Evolutionary conservation across 169 alveolate genomes (phyloP).

Genomic region (Eimeria praecox): DNA sequence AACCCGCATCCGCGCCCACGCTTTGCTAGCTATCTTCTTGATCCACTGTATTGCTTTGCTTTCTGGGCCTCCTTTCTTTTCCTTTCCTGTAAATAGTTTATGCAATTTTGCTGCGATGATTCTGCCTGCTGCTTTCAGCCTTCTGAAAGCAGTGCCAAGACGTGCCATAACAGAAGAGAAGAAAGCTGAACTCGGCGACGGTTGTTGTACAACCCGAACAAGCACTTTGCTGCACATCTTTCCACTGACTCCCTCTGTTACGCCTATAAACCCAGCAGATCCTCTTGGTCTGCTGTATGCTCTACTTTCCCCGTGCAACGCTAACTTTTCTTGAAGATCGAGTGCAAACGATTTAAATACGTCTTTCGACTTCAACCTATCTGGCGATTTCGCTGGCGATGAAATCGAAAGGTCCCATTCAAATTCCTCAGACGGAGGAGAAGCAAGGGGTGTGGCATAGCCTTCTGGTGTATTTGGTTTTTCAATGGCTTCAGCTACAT

Average conservation of each 20-base stretch:
- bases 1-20: slow-evolving; percentile 16
- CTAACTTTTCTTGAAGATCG: slow-evolving; percentile 24
- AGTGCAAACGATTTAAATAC: background rate
- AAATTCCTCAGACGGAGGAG: background rate
- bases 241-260: background rate
- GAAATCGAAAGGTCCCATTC: background rate
- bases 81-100: background rate
- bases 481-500: background rate
- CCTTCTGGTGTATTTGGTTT: background rate
- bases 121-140: background rate
- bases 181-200: background rate
- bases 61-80: background rate
- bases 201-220: slow-evolving; percentile 26
- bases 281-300: background rate
- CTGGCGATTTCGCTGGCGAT: too few species aligned
- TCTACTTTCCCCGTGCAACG: background rate
- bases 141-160: background rate
- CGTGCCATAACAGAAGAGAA: slow-evolving; percentile 32
- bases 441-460: background rate
- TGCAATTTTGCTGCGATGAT: background rate
- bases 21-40: background rate
- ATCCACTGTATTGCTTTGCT: slow-evolving; percentile 12
- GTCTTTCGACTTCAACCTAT: slow-evolving; percentile 11
- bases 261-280: background rate
- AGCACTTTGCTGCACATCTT: slow-evolving; percentile 32